Percentiles rank a stretch among this genome's conserved stretches.
Conservation (phyloP, 176 grass and related monocot genomes). For the Olyra latifolia region DNA sequence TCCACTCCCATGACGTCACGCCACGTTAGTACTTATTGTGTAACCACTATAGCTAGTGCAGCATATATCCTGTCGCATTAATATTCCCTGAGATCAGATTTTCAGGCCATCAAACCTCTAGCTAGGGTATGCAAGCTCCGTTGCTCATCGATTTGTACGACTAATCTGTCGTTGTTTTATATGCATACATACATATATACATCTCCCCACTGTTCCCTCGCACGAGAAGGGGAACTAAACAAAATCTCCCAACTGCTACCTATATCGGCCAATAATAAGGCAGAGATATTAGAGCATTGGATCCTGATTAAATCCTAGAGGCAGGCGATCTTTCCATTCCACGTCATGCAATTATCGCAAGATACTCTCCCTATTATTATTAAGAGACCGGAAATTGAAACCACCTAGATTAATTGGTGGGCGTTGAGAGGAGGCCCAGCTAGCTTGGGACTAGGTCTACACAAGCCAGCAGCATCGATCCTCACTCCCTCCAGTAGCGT, state of each 20-base stretch:
- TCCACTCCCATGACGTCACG: too few species aligned
- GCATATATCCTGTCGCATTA: background rate
- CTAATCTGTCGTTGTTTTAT: background rate
- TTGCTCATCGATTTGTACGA: background rate
- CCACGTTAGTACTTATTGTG: too few species aligned
- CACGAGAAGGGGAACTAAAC: too few species aligned
- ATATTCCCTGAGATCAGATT: background rate
- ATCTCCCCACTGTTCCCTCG: too few species aligned
- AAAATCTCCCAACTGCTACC: background rate
- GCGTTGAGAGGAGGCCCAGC: conserved; percentile 27
- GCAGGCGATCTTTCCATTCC: background rate
- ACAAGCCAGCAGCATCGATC: conserved; percentile 9
- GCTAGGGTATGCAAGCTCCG: too few species aligned
- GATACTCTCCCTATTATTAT: background rate
- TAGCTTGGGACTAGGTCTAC: conserved; percentile 39
- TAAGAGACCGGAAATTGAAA: background rate
- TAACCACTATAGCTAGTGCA: background rate
- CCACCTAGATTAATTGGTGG: conserved; percentile 28
- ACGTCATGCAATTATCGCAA: conserved; percentile 14
- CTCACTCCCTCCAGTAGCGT: conserved; percentile 18
- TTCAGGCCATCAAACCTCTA: background rate
- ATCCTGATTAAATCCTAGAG: background rate
- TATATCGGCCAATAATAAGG: background rate
- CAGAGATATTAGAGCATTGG: background rate
- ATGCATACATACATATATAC: background rate